Conservation (phyloP, 805 yeast genomes). For the Deakozyma indianensis region DNA sequence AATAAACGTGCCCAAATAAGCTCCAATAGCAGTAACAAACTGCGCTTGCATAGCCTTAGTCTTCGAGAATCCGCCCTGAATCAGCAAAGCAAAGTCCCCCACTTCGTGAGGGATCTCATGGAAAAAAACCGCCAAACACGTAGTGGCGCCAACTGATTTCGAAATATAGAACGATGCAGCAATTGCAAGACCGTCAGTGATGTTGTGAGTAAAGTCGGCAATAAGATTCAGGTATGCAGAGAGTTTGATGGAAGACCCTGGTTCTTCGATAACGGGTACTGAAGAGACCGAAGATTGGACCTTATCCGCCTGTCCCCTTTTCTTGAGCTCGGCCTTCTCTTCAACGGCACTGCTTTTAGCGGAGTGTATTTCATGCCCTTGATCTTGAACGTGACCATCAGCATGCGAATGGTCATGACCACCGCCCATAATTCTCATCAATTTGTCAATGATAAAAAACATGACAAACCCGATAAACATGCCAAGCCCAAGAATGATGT, state of each 20-base stretch:
- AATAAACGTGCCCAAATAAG: constrained; percentile 47
- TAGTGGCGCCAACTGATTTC: constrained; percentile 47
- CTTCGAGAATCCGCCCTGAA: constrained; percentile 55
- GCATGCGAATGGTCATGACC: constrained; percentile 27
- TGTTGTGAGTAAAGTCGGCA: constrained; percentile 60
- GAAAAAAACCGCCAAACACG: constrained; percentile 55
- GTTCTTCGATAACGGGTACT: constrained; percentile 3
- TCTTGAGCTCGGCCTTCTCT: constrained; percentile 14
- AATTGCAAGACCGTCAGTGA: constrained; percentile 66
- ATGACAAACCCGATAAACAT: constrained; percentile 45
- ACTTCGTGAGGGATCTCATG: constrained; percentile 76
- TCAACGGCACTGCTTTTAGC: neutral
- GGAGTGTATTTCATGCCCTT: constrained; percentile 8
- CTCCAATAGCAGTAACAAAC: constrained; percentile 50
- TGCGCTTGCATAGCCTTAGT: constrained; percentile 55
- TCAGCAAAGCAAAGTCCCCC: constrained; percentile 63
- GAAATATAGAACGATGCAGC: constrained; percentile 55
- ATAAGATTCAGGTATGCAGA: constrained; percentile 53
- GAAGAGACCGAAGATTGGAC: neutral
- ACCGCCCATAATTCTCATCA: constrained; percentile 33
- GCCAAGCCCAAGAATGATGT: constrained; percentile 35
- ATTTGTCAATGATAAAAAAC: constrained; percentile 51
- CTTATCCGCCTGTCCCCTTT: constrained; percentile 8
- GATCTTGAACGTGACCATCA: constrained; percentile 30
- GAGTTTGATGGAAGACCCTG: constrained; percentile 21